A percentile compares a stretch with the other conserved stretches of the same genome.
These are phyloP conservation scores for Boechera retrofracta DNA, from an alignment of 345 rosid species.

Conservation along the genomic window DNA sequence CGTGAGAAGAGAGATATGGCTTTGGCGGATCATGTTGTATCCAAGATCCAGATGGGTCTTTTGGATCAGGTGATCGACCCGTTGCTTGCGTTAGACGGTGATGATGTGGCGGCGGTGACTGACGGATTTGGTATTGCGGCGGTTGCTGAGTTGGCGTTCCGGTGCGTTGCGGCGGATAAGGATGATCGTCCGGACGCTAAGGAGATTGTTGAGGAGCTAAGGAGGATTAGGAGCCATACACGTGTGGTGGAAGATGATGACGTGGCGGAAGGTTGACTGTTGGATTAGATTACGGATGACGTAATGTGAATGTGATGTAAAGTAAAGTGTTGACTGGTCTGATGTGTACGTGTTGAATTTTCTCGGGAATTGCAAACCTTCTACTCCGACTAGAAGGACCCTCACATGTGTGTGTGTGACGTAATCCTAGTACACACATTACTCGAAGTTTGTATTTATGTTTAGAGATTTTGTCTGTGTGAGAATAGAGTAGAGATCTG, in stretches of 20 bases:
- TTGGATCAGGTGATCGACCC: constrained; percentile 77
- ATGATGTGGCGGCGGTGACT: constrained; percentile 24
- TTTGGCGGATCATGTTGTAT: constrained; percentile 78
- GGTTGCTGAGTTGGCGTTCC: constrained; percentile 88
- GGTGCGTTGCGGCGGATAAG: constrained; percentile 89
- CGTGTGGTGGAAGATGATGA: constrained; percentile 41
- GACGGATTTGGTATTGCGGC: constrained; percentile 55
- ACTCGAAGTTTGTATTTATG: constrained; percentile 35
- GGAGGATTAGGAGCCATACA: constrained; percentile 57
- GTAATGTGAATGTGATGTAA: constrained; percentile 22
- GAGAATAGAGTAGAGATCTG: constrained; percentile 16
- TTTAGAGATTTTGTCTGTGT: constrained; percentile 16
- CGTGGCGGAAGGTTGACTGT: constrained; percentile 40
- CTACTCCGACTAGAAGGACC: not conserved
- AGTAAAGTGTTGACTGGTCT: constrained; percentile 19
- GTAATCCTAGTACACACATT: constrained; percentile 30
- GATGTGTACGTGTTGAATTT: constrained; percentile 16
- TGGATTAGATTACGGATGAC: constrained; percentile 43
- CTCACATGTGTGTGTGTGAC: constrained; percentile 30
- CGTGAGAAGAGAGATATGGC: constrained; percentile 84
- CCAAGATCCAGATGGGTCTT: constrained; percentile 80
- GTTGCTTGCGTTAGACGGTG: constrained; percentile 48
- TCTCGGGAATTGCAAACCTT: constrained; percentile 27
- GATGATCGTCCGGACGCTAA: constrained; percentile 87
- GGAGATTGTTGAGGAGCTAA: constrained; percentile 80